These are phyloP conservation scores for Glebionis coronaria DNA, from an alignment of 129 eudicot species.

Conservation along the genomic window DNA sequence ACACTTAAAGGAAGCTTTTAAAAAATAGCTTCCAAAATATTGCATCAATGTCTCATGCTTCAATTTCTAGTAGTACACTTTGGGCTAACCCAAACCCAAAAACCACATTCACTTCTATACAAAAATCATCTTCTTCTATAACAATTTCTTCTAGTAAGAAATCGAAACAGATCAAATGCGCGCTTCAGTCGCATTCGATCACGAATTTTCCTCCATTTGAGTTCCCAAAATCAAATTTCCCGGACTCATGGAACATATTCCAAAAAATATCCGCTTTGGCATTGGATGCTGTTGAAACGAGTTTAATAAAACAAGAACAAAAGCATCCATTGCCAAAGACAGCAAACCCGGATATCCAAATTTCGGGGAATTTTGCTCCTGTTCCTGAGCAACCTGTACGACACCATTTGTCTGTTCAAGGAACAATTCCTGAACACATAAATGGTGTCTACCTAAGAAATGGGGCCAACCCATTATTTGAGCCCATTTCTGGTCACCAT, in stretches of 20 bases:
- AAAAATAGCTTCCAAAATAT: neutral
- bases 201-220: conserved; percentile 32
- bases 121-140: conserved; percentile 9
- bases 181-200: conserved; percentile 37
- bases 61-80: conserved; percentile 15
- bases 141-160: conserved; percentile 12
- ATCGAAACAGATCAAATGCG: conserved; percentile 23
- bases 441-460: conserved; percentile 43
- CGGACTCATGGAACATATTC: conserved; percentile 47
- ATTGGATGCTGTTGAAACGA: conserved; percentile 53
- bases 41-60: conserved; percentile 19
- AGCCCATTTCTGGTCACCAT: conserved; percentile 51
- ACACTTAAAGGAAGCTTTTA: neutral
- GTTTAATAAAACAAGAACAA: conserved; percentile 38
- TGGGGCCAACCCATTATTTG: conserved; percentile 51
- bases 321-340: conserved; percentile 49
- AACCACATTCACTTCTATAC: neutral
- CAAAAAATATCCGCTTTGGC: conserved; percentile 60
- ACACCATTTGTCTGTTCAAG: conserved; percentile 24
- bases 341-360: conserved; percentile 41
- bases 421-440: conserved; percentile 39
- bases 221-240: conserved; percentile 6
- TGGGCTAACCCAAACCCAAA: conserved; percentile 24
- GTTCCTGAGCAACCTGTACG: conserved; percentile 47
- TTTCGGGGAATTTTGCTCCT: conserved; percentile 51